Evolutionary conservation across 139 green algal species (phyloP).

Genomic region (Marvania coccoides): DNA sequence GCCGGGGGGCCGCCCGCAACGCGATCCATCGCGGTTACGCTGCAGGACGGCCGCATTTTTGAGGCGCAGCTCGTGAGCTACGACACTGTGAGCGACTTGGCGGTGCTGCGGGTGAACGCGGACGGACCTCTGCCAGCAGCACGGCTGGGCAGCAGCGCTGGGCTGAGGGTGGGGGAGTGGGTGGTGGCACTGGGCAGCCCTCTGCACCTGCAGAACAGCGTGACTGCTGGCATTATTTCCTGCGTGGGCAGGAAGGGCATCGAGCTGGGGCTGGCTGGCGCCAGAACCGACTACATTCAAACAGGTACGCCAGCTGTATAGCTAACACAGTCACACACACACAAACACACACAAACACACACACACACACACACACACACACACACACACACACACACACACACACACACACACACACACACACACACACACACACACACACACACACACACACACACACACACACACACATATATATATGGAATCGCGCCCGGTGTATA

Average conservation of each 20-base stretch:
- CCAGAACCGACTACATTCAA: conserved; percentile 65
- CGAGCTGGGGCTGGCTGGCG: conserved; percentile 57
- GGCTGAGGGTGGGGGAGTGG: conserved; percentile 64
- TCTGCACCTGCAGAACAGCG: conserved; percentile 63
- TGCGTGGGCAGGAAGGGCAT: conserved; percentile 62
- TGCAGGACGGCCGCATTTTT: conserved; percentile 72
- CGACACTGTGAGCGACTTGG: conserved; percentile 60
- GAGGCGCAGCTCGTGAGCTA: conserved; percentile 46
- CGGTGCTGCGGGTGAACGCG: conserved; percentile 48
- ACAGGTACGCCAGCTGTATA: no score
- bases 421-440: no score
- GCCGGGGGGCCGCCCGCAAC: neutral
- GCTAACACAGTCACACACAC: no score
- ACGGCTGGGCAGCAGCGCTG: conserved; percentile 32
- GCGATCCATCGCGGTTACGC: conserved; percentile 41
- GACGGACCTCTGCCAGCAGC: conserved; percentile 37
- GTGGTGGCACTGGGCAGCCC: conserved; percentile 68
- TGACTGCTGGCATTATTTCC: conserved; percentile 57
- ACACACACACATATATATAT: no score
- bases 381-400: no score
- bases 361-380: no score
- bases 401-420: no score
- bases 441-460: no score
- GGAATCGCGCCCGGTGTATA: no score
- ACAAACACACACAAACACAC: no score